Base-by-base conservation (phyloP, 768 basidiomycete genomes). In the Mycena filopes region DNA sequence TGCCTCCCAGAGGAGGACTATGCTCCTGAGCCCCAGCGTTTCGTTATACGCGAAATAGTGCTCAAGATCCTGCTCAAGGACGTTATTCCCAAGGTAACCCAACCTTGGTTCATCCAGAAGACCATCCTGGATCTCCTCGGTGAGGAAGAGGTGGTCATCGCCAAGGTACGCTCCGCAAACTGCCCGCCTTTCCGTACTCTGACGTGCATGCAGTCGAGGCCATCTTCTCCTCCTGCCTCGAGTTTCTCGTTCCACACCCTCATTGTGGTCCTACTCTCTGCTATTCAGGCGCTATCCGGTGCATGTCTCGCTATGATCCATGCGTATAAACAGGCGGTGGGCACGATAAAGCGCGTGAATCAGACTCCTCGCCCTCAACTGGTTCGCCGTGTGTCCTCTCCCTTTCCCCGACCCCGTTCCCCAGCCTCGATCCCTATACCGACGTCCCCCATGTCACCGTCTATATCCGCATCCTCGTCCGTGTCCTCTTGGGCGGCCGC, bases 101-200 rank as follows among this genome's bases (percentile, higher is more conserved):
- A 98, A 74, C 92, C 93, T 0, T 98, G 96, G 95, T 98, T 98
- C 75, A 85, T 97, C 48, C 89, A 95, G 62, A 88, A 83, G 71
- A 72, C 84, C 4, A 80, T 92, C 13, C 80, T 96, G 38, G 88
- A 89, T 70, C 75, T 90, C 4, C 78, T 97, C 13, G 91, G 87
- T 9, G 80, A 83, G 26, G 73, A 75, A 40, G 74, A 78, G 2
- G 77, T 76, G 26, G 57, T 68, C 7, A 67, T 65, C 45, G 75
- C 74, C 36, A 71, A 77, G 66, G 82, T 81, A 61, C 47, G 77
- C 42, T 41, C 23, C 11, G 18, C n/a, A 18, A n/a, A 12, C 3
- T 11, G 5, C 9, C 33, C 18, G 28, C 18, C 18, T 43, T 60
- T 59, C 12, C 45, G 41, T 10, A n/a, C 41, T 50, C 57, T 45